Percentiles rank a stretch among this genome's conserved stretches.
Conservation (phyloP, 805 yeast species). For the Kodamaea lidongshanica region DNA sequence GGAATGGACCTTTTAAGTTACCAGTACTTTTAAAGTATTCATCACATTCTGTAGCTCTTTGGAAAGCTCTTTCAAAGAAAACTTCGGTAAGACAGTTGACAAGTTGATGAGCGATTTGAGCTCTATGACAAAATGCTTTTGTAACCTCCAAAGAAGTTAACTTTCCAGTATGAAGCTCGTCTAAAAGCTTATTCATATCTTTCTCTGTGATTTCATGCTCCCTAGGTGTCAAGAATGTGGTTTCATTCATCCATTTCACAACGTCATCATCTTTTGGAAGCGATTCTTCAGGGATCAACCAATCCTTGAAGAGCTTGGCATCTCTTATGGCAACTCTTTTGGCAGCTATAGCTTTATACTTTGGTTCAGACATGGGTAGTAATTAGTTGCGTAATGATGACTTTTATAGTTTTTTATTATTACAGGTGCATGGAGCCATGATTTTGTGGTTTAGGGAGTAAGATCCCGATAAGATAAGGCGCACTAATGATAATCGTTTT, state of each 20-base stretch:
- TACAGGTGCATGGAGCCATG: too few species aligned
- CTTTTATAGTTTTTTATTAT: neutral
- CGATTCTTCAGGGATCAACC: conserved; percentile 34
- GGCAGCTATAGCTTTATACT: conserved; percentile 35
- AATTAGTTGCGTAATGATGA: neutral
- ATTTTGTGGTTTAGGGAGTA: too few species aligned
- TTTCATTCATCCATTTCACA: conserved; percentile 27
- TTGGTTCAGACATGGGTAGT: conserved; percentile 1
- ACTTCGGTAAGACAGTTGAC: conserved; percentile 35
- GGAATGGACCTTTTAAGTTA: conserved; percentile 21
- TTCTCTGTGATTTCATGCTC: conserved; percentile 39
- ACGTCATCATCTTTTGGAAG: conserved; percentile 36
- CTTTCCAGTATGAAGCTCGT: conserved; percentile 20
- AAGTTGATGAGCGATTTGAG: conserved; percentile 54
- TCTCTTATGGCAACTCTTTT: conserved; percentile 38
- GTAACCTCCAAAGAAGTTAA: conserved; percentile 43
- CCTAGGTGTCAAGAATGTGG: conserved; percentile 26
- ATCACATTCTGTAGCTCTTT: conserved; percentile 21
- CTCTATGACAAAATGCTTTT: conserved; percentile 52
- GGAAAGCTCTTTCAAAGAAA: conserved; percentile 24
- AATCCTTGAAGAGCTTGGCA: conserved; percentile 37
- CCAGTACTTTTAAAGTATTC: conserved; percentile 14
- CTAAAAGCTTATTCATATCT: conserved; percentile 20
- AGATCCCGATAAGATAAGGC: too few species aligned
- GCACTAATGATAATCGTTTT: too few species aligned